A percentile compares a stretch with the other conserved stretches of the same genome.
These are phyloP conservation scores for Blepharisma stoltei DNA, from an alignment of 73 alveolate species.

Conservation along the genomic window DNA sequence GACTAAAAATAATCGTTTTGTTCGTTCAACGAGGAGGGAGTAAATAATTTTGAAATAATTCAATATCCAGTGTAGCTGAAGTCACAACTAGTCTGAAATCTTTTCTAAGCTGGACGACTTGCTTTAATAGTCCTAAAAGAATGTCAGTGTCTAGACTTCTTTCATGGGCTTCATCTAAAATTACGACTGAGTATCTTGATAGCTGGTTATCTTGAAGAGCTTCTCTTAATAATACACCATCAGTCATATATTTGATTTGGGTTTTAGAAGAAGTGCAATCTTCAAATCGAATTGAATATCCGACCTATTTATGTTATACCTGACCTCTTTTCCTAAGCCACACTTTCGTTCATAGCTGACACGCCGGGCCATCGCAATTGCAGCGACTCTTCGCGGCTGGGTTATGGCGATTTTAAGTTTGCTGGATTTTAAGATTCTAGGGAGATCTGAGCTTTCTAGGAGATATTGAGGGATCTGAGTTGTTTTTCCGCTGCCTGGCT, in stretches of 20 bases:
- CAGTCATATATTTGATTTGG: constrained; percentile 86
- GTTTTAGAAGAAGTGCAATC: constrained; percentile 63
- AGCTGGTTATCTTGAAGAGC: constrained; percentile 80
- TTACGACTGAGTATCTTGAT: constrained; percentile 70
- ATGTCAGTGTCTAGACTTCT: constrained; percentile 91
- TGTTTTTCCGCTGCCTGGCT: constrained; percentile 95
- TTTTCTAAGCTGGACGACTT: constrained; percentile 48
- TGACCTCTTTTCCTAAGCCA: constrained; percentile 84
- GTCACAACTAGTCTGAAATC: constrained; percentile 58
- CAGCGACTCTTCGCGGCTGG: constrained; percentile 99
- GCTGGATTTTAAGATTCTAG: constrained; percentile 51
- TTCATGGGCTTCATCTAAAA: constrained; percentile 98
- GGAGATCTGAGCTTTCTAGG: constrained; percentile 65
- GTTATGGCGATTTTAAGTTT: constrained; percentile 90
- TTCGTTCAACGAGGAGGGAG: constrained; percentile 74
- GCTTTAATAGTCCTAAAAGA: constrained; percentile 84
- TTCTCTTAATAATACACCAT: constrained; percentile 96
- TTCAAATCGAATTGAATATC: constrained; percentile 89
- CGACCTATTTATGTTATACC: constrained; percentile 96
- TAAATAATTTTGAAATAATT: constrained; percentile 63
- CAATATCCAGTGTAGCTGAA: constrained; percentile 83
- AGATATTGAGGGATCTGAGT: constrained; percentile 83
- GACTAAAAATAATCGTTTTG: no score
- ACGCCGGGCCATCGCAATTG: constrained; percentile 97
- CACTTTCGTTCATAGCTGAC: constrained; percentile 97